Evolutionary conservation across 2,329 filamentous ascomycete species (phyloP), one percentile per base, ranked within the genome.

Genomic region (Aureobasidium sp.): DNA sequence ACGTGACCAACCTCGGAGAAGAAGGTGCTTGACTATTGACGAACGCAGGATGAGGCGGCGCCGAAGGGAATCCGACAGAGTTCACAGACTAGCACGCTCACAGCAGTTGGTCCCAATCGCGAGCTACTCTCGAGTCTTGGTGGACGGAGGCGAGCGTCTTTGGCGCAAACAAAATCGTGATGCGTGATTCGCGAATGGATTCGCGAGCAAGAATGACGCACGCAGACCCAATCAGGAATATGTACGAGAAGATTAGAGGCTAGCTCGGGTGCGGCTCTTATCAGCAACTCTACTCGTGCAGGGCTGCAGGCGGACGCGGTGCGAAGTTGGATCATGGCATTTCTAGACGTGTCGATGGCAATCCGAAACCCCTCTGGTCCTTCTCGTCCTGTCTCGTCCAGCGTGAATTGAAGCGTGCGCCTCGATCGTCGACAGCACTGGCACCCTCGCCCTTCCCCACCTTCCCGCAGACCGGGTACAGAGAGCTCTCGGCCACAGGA

Each of bases 271-370:
- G 51, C 37, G 35, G 51, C 51, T 53, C 25, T 54, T 54, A 54
- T 54, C 51, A 42, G 38, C 51, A 54, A 42, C 15, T 54, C 37
- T 25, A 17, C 21, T 47, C 7, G 25, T 40, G 13, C 33, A 53
- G 21, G 33, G 49, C 33, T 38, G 33, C 49, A 53, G 29, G 10
- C 38, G 33, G 15, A 23, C 17, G 33, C 11, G 21, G 33, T 53
- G 33, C n/a, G 33, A 53, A 53, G n/a, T n/a, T n/a, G n/a, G n/a
- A n/a, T n/a, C 21, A 53, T 53, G 49, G 33, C 49, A 38, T 53
- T 53, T 23, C 17, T 27, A 21, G 4, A 27, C 33, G 4, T n/a
- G 17, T 35, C 11, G 21, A 53, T 53, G 49, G 49, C 49, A 53
- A 29, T 19, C 23, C 19, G 49, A 8, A 13, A 53, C 2, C 17